Evolutionary conservation across 2,329 filamentous ascomycete genomes (phyloP).

Genomic region (Monilinia polystroma): DNA sequence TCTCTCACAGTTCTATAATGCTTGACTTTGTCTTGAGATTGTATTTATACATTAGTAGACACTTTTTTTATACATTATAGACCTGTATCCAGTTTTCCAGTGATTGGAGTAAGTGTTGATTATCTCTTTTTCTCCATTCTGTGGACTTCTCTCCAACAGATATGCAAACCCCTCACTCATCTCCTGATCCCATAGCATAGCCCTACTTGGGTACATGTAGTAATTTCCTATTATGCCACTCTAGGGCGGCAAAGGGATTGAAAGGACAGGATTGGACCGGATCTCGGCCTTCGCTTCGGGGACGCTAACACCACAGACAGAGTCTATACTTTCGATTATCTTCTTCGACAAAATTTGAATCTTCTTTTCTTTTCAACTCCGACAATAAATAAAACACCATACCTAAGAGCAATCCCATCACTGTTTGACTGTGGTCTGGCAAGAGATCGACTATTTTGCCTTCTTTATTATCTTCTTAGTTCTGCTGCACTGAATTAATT

Average conservation of each 20-base stretch:
- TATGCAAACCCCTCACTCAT: neutral
- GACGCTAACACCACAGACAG: neutral
- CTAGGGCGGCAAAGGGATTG: neutral
- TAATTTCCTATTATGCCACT: neutral
- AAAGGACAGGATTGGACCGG: conserved; percentile 4
- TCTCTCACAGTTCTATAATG: neutral
- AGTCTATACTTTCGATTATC: neutral
- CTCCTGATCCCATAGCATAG: neutral
- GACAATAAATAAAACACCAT: neutral
- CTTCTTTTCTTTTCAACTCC: neutral
- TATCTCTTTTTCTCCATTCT: neutral
- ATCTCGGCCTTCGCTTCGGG: conserved; percentile 1
- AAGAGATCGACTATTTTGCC: neutral
- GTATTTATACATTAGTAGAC: neutral
- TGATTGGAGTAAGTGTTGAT: neutral
- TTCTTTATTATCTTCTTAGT: neutral
- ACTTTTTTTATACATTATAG: neutral
- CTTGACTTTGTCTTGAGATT: neutral
- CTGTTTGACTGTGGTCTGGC: neutral
- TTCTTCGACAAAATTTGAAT: neutral
- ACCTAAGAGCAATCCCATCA: neutral
- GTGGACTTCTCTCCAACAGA: neutral
- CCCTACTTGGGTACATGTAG: no score
- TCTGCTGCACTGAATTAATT: neutral
- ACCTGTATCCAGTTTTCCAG: neutral